Base-by-base conservation (phyloP, 306 rosid species). In the Rosa lucieae region DNA sequence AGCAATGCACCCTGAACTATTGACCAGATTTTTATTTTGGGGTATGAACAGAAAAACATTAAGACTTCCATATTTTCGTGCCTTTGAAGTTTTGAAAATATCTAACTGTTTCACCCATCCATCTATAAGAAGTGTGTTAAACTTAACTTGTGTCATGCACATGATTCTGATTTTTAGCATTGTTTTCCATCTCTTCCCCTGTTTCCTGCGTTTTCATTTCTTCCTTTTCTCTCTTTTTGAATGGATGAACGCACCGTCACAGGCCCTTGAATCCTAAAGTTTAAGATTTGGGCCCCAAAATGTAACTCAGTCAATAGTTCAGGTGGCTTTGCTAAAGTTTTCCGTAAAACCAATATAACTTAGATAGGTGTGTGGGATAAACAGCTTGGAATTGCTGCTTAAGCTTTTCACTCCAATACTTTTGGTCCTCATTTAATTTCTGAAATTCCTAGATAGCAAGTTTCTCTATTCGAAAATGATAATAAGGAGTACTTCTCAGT, bases 401-500 rank as follows among this genome's bases (percentile, higher is more conserved):
- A 32, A 63, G 8, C 20, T 29, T 21, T 59, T 29, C 40, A 29
- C 68, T 63, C 8, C 68, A 29, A 63, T 63, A 63, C 20, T 51
- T 48, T 10, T 29, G 21, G 4, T 29, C 3, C 26, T n/a, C 32
- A 15, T 17, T 39, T 63, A 20, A 11, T 49, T 59, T 72, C 12
- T 62, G 14, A 65, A 51, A 72, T 17, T 62, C 14, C 1, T 71
- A 49, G 20, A 21, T 73, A 63, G 58, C 39, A 75, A 75, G 73
- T 15, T 77, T 76, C 82, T 44, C 59, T 86, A 44, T 48, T 68
- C 66, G 58, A 78, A 78, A 78, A 72, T 85, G 48, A 85, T 51
- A 84, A 85, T 58, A 52, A 83, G 67, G 37, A 70, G 79, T 80
- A 73, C 62, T 89, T 90, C 88, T 83, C 97, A 94, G 98, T 88